Percentiles rank a stretch among this genome's conserved stretches.
phyloP scores from a whole-genome alignment of 2,329 filamentous ascomycete species.

The Acrocalymma vagum region DNA sequence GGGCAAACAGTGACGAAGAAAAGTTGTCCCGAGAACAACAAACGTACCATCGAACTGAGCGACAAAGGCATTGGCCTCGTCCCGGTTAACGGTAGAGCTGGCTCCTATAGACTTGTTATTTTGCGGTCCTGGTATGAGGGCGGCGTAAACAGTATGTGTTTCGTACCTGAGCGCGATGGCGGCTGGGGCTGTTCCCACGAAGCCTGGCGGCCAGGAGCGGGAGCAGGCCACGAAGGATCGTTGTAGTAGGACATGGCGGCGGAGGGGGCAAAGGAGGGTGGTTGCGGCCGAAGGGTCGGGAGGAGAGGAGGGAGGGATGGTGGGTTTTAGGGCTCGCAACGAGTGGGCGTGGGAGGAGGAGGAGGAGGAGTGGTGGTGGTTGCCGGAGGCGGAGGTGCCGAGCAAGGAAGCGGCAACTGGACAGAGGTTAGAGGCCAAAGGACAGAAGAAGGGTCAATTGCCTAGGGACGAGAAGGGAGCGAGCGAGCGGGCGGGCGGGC shows the following conservation, averaged over 20 bases:
- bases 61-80: conserved; percentile 80
- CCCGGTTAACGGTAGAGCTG: conserved; percentile 71
- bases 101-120: conserved; percentile 65
- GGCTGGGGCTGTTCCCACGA: conserved; percentile 79
- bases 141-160: conserved; percentile 20
- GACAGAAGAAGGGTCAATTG: conserved; percentile 26
- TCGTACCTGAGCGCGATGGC: conserved; percentile 75
- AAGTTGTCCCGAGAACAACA: too few species aligned
- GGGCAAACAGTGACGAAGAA: not conserved
- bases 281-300: conserved; percentile 13
- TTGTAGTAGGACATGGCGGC: conserved; percentile 73
- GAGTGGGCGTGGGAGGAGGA: conserved; percentile 17
- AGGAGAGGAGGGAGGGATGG: conserved; percentile 4
- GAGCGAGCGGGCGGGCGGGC: conserved; percentile 16
- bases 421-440: conserved; percentile 18
- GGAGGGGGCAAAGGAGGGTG: conserved; percentile 6
- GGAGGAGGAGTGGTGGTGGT: conserved; percentile 15
- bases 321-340: conserved; percentile 20
- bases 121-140: conserved; percentile 18
- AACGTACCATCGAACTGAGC: conserved; percentile 89
- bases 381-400: conserved; percentile 13
- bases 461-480: conserved; percentile 20
- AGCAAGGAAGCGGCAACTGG: conserved; percentile 24
- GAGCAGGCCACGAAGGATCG: conserved; percentile 67
- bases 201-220: conserved; percentile 68